Base-by-base conservation (phyloP, 495 filamentous ascomycete species). In the Daldinia vernicosa region DNA sequence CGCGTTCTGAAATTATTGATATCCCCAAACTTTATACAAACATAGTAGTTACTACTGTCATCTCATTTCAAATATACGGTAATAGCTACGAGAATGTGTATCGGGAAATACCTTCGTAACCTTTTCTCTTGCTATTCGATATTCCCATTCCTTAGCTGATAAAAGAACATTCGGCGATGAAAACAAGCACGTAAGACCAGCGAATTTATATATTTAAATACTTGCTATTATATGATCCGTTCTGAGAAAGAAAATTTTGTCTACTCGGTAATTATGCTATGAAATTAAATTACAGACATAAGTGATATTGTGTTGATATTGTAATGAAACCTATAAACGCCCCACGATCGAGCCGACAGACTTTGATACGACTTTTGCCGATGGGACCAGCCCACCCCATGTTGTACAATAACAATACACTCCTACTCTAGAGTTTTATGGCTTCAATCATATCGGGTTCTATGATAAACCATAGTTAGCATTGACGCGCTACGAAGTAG, bases 381-480 rank as follows among this genome's bases (percentile, higher is more conserved):
- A 66, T 71, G 47, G 69, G 62, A 37, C 69, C 69, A 19, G 63
- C 69, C 68, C 63, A 54, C 50, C 51, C 30, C 24, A 39, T 58
- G 19, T 15, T 47, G 17, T 47, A 47, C 43, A 47, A 24, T 47
- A 47, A 24, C 19, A 3, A 24, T 47, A 47, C 43, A 47, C 19
- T 24, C 22, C 19, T 22, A 5, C 17, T 47, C 9, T 47, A 15
- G 24, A 53, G 51, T 53, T 27, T 53, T 53, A 53, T 53, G 7
- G 14, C 1, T 30, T 15, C 4, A 17, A 28, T 28, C 3, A 15
- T 30, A 27, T 3, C 9, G 26, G 47, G 11, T 6, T 30, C 51
- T 53, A 28, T 30, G 47, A 17, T 19, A 56, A 19, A 30, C 4
- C n/a, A 17, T 33, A 3, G 15, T 56, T 35, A 56, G 53, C 17